Base-by-base conservation (phyloP, 2,329 filamentous ascomycete genomes). In the Diaporthe ilicicola region DNA sequence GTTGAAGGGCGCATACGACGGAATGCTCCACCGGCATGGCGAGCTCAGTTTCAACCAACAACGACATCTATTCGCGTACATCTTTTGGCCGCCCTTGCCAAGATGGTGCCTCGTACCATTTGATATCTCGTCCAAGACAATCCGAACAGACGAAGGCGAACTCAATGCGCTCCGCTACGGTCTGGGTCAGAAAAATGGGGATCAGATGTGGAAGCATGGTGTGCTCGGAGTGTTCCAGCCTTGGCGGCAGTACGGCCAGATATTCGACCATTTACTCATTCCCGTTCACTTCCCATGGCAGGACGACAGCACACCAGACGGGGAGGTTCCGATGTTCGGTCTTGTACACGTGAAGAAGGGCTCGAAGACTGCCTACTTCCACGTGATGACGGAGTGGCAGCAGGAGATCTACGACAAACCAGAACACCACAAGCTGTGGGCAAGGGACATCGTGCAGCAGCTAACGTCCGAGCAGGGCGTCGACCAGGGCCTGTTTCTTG, bases 381-480 rank as follows among this genome's bases (percentile, higher is more conserved):
- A 67, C 19, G 65, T 67, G 7, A 67, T 67, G 65, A 56, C 65
- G 4, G 37, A 67, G 51, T 67, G 65, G 65, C 65, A 67, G 17
- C 27, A 48, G 22, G 29, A 55, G 3, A 32, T 37, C 8, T 67
- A 24, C 27, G 53, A 67, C 9, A 56, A 24, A 2, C 27, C 48
- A 22, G 12, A 7, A 2, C 19, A 37, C 50, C 55, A 46, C 37
- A 67, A 44, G 39, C 4, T 54, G 22, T 67, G 65, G 65, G 39
- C 65, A 13, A 27, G 7, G 1, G 34, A 44, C 12, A 51, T 67
- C n/a, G 51, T 67, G 37, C 19, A 56, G 39, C 51, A 54, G 27
- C 50, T 67, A 0, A 67, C 65, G 2, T 32, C 50, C 13, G 65
- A 67, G 51, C n/a, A 37, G 12, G 29, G 39, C 2, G 15, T 56